Conservation (phyloP, 179 eudicot genomes). For the Vitellaria paradoxa region DNA sequence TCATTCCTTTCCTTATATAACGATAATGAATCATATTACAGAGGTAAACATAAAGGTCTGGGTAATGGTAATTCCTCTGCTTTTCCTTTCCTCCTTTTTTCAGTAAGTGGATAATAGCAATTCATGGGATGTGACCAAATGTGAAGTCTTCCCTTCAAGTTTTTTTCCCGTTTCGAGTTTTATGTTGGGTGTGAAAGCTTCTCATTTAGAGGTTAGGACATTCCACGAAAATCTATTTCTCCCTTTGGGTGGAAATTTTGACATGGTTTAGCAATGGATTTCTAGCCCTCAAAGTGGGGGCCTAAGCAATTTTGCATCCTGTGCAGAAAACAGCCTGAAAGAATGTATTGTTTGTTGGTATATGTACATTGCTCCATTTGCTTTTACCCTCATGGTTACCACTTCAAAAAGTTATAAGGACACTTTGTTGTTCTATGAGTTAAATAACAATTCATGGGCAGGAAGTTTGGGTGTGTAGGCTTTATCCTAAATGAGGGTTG, state of each 20-base stretch:
- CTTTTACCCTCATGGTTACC: background rate
- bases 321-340: no score
- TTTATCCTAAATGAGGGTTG: background rate
- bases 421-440: no score
- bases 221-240: background rate
- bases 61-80: no score
- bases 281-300: no score
- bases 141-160: background rate
- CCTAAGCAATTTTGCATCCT: no score
- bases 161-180: background rate
- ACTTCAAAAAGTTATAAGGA: background rate
- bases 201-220: background rate
- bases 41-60: background rate
- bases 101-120: background rate
- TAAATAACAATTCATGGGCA: no score
- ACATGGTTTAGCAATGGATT: background rate
- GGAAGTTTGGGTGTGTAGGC: no score
- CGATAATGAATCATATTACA: background rate
- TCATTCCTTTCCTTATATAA: background rate
- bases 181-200: background rate
- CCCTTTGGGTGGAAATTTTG: background rate
- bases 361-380: background rate
- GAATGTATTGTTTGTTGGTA: no score
- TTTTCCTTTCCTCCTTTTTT: no score
- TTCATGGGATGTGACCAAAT: background rate